Base-by-base conservation (phyloP, 768 basidiomycete species). In the Pulveroboletus sp. region DNA sequence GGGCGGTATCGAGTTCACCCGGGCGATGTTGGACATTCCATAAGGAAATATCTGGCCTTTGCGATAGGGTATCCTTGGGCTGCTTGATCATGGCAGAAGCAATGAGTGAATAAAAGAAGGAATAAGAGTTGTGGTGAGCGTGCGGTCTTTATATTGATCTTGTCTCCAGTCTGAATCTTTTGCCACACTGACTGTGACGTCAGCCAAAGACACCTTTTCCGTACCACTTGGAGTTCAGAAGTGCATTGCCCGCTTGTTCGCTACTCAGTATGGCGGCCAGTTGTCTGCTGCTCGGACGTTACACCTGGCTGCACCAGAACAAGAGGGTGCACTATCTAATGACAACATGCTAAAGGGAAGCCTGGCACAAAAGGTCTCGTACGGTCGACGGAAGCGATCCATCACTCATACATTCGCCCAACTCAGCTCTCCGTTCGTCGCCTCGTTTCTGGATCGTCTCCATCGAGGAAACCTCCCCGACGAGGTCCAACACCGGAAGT, bases 401-500 rank as follows among this genome's bases (percentile, higher is more conserved):
- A 24, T 53, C 45, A 11, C 28, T 55, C 7, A 10, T 10, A 51
- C 77, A 77, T 6, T 55, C 56, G n/a, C 66, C 59, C 39, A 76
- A 60, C 49, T 71, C 64, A 3, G 47, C 41, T 21, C 71, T 68
- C 35, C 76, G 65, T 42, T 58, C 50, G 15, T 71, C 67, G 17
- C 73, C 61, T 18, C 63, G 57, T 24, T 54, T 65, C 31, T 73
- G 57, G 27, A 82, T 58, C 36, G 56, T 61, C 11, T 66, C 62
- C 54, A 69, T 49, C 18, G 64, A 68, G 1, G 68, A 63, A 8
- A 84, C 26, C 26, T 61, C 59, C 5, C 84, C 86, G 38, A 78
- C 79, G 27, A 89, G 69, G 61, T 93, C 87, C 55, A 92, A 67
- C 8, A 86, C 73, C 0, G 91, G 90, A 27, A 93, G 71, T 4